Percentiles rank a stretch among this genome's conserved stretches.
These are phyloP conservation scores for Teunomyces barrocoloradensis DNA, from an alignment of 805 yeast species.

Conservation along the genomic window DNA sequence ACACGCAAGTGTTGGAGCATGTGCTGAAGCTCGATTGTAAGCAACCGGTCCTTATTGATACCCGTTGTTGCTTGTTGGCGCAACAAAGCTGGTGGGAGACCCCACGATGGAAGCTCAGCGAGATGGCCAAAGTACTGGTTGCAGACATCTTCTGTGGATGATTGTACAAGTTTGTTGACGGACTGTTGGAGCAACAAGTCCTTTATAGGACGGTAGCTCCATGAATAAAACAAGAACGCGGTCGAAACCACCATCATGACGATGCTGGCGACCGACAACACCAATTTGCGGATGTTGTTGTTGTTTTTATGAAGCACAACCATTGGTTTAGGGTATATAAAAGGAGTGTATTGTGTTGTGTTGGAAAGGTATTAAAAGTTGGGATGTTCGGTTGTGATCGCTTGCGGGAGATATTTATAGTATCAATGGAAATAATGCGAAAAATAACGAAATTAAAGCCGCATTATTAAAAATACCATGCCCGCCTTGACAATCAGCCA, in stretches of 20 bases:
- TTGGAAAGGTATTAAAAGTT: not conserved
- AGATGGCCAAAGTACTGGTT: not conserved
- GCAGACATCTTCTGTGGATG: not conserved
- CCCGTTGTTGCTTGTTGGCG: not conserved
- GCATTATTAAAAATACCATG: not conserved
- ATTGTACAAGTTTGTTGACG: not conserved
- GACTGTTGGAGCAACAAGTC: not conserved
- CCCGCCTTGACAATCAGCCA: not conserved
- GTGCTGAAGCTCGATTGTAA: not conserved
- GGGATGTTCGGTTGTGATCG: not conserved
- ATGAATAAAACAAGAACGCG: not conserved
- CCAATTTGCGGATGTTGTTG: not conserved
- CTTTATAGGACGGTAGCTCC: not conserved
- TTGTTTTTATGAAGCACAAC: constrained; percentile 1
- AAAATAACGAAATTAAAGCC: not conserved
- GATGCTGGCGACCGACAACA: not conserved
- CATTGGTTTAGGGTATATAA: not conserved
- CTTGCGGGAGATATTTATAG: not conserved
- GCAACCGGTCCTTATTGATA: not conserved
- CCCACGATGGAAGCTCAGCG: not conserved
- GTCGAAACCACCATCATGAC: not conserved
- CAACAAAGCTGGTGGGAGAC: not conserved
- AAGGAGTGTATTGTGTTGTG: not conserved
- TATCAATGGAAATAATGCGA: not conserved
- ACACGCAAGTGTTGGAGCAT: not conserved